phyloP scores from a whole-genome alignment of 495 filamentous ascomycete genomes.

The Penicillium subrubescens region DNA sequence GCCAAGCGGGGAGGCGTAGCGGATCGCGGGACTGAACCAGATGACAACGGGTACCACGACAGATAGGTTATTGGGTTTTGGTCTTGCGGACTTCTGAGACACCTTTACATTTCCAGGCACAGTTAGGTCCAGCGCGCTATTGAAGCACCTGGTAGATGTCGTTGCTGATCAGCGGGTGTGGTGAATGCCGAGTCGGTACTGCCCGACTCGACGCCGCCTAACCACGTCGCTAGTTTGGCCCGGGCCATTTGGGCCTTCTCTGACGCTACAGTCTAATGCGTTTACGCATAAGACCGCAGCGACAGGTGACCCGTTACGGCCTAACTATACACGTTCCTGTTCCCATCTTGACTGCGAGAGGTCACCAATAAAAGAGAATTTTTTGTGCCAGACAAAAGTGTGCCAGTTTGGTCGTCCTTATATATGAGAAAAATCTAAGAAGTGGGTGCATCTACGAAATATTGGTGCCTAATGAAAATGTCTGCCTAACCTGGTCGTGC shows the following conservation, averaged over 20 bases:
- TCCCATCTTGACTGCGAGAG: too few relatives aligned
- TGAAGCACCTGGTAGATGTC: conserved; percentile 5
- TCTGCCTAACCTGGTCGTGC: not conserved
- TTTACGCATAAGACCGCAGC: too few relatives aligned
- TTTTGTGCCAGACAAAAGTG: conserved; percentile 14
- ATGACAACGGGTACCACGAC: not conserved
- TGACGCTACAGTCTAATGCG: too few relatives aligned
- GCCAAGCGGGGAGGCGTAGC: conserved; percentile 10
- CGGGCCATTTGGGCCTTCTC: conserved; percentile 5
- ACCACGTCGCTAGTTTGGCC: conserved; percentile 10
- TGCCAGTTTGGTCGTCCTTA: conserved; percentile 5
- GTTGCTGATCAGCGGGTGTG: not conserved
- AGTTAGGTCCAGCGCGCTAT: conserved; percentile 5
- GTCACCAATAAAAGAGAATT: too few relatives aligned
- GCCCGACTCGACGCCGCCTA: too few relatives aligned
- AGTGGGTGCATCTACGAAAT: not conserved
- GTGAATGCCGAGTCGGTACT: not conserved
- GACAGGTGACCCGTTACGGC: not conserved
- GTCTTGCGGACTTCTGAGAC: conserved; percentile 24
- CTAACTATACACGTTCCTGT: not conserved
- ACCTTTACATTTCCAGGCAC: conserved; percentile 28
- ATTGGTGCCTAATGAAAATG: not conserved
- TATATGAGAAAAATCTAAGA: not conserved
- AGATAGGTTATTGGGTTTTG: not conserved
- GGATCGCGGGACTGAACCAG: not conserved